A percentile compares a stretch with the other conserved stretches of the same genome.
Conservation (phyloP, 441 rosid species). For the Erysimum cheiri region DNA sequence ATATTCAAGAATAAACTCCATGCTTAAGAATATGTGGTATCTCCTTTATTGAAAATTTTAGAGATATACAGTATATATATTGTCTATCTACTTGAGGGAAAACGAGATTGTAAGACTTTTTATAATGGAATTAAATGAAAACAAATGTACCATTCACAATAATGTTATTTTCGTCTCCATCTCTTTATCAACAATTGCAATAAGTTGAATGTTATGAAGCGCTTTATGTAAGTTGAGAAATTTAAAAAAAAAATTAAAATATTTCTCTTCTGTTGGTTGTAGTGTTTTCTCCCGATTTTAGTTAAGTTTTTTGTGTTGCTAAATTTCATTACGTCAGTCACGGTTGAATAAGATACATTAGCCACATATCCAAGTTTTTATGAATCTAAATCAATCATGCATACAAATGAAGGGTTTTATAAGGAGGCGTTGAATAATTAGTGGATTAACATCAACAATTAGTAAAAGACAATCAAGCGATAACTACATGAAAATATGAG, state of each 20-base stretch:
- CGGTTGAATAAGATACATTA: background rate
- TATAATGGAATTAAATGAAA: no score
- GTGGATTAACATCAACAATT: background rate
- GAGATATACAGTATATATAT: no score
- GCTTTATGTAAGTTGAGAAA: no score
- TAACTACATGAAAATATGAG: background rate
- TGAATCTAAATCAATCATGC: background rate
- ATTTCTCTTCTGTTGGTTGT: no score
- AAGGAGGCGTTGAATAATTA: background rate
- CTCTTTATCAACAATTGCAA: no score
- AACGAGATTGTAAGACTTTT: background rate
- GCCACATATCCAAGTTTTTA: background rate
- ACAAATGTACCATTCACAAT: no score
- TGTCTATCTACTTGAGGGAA: background rate
- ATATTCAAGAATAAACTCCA: conserved; percentile 1
- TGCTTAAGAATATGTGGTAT: background rate
- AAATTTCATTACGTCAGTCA: background rate
- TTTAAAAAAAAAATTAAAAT: no score
- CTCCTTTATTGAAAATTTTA: background rate
- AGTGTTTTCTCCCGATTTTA: no score
- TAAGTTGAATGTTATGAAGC: no score
- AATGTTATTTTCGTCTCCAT: no score
- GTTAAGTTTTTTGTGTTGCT: no score
- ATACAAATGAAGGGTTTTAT: background rate
- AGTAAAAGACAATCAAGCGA: background rate